Percentiles rank a stretch among this genome's conserved stretches.
phyloP scores from a whole-genome alignment of 2,329 filamentous ascomycete genomes.

The Colletotrichum sp. region DNA sequence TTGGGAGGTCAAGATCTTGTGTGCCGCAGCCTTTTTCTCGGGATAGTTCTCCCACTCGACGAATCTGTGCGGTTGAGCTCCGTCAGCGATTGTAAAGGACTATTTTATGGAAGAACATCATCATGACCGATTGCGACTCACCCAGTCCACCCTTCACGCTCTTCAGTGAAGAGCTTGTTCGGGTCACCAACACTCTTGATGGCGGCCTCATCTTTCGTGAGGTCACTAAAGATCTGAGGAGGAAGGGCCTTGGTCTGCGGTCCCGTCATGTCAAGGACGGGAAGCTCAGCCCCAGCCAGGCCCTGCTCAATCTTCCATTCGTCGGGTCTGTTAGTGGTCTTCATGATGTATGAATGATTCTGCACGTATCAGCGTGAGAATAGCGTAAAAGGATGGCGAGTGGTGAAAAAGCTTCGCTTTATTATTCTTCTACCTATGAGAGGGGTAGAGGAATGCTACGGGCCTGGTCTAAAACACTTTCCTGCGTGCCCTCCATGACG shows the following conservation, averaged over 20 bases:
- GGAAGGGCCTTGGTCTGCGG: slow-evolving; percentile 33
- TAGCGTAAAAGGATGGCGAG: too few species aligned
- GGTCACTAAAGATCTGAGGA: slow-evolving; percentile 30
- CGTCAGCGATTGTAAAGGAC: neutral
- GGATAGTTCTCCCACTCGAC: slow-evolving; percentile 75
- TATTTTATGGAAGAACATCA: neutral
- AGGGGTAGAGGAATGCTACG: neutral
- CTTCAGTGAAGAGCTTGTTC: slow-evolving; percentile 27
- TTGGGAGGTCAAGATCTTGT: slow-evolving; percentile 47
- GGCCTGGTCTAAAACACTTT: neutral
- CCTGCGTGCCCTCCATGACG: neutral
- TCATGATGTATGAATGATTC: neutral
- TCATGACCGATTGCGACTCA: slow-evolving; percentile 24
- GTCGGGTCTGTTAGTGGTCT: slow-evolving; percentile 28
- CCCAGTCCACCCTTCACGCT: slow-evolving; percentile 39
- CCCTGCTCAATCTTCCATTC: slow-evolving; percentile 62
- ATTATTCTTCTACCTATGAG: neutral
- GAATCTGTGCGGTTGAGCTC: slow-evolving; percentile 44
- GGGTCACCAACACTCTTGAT: slow-evolving; percentile 45
- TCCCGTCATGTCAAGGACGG: slow-evolving; percentile 51
- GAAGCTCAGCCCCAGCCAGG: slow-evolving; percentile 47
- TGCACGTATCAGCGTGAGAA: too few species aligned
- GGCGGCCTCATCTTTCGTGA: slow-evolving; percentile 44
- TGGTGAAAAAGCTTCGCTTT: too few species aligned
- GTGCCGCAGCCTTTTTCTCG: slow-evolving; percentile 67